Evolutionary conservation across 208 protist genomes (phyloP).

Genomic region (Leishmania arabica): DNA sequence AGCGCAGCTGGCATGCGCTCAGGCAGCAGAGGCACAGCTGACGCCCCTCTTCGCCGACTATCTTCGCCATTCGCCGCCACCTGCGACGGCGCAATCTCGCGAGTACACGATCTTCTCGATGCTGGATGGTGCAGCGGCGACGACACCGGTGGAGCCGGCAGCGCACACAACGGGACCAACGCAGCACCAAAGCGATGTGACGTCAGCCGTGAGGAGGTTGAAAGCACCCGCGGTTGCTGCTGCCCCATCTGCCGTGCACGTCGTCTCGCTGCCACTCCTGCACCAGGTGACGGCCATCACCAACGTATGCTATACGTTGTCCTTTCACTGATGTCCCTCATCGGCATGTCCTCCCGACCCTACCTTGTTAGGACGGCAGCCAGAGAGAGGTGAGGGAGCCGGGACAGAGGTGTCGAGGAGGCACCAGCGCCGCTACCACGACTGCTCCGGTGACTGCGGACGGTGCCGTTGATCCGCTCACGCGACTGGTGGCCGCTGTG

Average conservation of each 20-base stretch:
- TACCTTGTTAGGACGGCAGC: neutral
- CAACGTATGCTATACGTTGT: conserved; percentile 25
- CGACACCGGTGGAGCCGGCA: neutral
- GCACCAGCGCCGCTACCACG: neutral
- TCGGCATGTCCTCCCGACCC: neutral
- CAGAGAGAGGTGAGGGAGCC: neutral
- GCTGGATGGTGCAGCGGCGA: conserved; percentile 28
- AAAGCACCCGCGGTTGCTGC: neutral
- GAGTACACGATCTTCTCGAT: conserved; percentile 61
- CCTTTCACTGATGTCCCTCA: neutral
- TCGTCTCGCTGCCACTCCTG: conserved; percentile 49
- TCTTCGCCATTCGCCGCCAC: neutral
- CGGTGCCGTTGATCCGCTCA: neutral
- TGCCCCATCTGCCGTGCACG: conserved; percentile 26
- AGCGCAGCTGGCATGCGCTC: conserved; percentile 10
- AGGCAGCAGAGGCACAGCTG: conserved; percentile 13
- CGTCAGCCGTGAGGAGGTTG: neutral
- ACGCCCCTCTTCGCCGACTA: conserved; percentile 19
- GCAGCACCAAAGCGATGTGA: neutral
- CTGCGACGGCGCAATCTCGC: neutral
- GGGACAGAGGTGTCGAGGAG: neutral
- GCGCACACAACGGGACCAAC: neutral
- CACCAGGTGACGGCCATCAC: conserved; percentile 40
- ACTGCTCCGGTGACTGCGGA: neutral
- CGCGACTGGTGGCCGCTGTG: neutral